These are phyloP conservation scores for Lyophyllum atratum DNA, from an alignment of 768 basidiomycete genomes.

Conservation along the genomic window DNA sequence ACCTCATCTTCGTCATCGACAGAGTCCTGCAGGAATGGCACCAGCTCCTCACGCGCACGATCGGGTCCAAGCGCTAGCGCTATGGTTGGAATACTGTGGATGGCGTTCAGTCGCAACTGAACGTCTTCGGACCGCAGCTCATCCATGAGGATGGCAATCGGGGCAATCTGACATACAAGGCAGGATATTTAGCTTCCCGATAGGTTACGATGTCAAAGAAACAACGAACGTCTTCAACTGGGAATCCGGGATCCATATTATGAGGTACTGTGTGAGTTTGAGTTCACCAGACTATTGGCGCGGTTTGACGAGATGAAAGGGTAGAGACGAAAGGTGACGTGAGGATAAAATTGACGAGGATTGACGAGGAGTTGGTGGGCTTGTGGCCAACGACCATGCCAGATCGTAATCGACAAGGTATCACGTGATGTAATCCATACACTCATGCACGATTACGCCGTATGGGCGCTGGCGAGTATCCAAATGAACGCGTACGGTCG, in stretches of 20 bases:
- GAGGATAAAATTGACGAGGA: not conserved
- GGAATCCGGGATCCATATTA: constrained; percentile 66
- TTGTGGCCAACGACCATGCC: not conserved
- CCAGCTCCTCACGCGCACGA: constrained; percentile 92
- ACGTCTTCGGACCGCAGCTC: constrained; percentile 98
- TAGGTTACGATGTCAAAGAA: constrained; percentile 20
- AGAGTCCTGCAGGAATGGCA: constrained; percentile 98
- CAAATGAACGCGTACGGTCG: no score
- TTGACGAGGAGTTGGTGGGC: not conserved
- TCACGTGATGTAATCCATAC: not conserved
- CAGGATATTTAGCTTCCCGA: constrained; percentile 6
- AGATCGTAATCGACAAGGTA: not conserved
- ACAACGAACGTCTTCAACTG: constrained; percentile 65
- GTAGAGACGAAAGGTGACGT: not conserved
- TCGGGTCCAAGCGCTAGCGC: constrained; percentile 94
- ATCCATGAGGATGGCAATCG: constrained; percentile 97
- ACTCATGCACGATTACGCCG: no score
- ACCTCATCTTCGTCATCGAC: constrained; percentile 99
- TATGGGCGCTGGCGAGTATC: no score
- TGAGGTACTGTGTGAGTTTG: not conserved
- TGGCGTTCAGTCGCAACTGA: constrained; percentile 92
- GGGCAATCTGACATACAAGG: constrained; percentile 64
- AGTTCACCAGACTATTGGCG: not conserved
- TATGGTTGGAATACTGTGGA: constrained; percentile 97
- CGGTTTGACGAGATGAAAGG: not conserved